Base-by-base conservation (phyloP, 2,329 filamentous ascomycete genomes). In the Sphaerulina populicola region DNA sequence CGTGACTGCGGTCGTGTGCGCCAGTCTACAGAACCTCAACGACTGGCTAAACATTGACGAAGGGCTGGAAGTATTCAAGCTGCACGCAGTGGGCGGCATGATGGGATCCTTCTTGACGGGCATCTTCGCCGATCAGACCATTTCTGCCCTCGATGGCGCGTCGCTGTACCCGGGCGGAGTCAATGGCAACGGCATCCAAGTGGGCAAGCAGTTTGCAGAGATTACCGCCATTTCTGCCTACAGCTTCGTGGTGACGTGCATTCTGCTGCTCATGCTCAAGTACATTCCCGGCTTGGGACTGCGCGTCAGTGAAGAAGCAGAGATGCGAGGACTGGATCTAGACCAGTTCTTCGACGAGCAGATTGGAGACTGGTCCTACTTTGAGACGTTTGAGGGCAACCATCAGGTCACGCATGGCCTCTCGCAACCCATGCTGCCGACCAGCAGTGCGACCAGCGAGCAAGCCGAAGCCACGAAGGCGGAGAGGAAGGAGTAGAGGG, bases 11-110 rank as follows among this genome's bases (percentile, higher is more conserved):
- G 69, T 74, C 6, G 68, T 76, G 21, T 79, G 77, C 63, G 70
- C 74, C 7, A 61, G 68, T 1, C 68, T 74, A 36, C 71, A 77
- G 52, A 66, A 78, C 53, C 58, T 80, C 53, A 77, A 80, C 60
- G 69, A 74, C 23, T 77, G 75, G 73, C 61, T 80, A 29, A 66
- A 66, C 52, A 76, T 80, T 52, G 78, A 80, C 57, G 78, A 80
- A 55, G 75, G 77, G 9, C 74, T 81, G 61, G 76, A 80, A 54
- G 76, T 81, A 38, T 81, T 81, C 70, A 79, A 78, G 61, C 72
- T 79, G 10, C 77, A 80, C 61, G 77, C 75, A 12, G 70, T 79
- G 21, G 78, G 78, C 37, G 78, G 78, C 18, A 78, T 79, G 68
- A 68, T 75, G 36, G 78, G 78, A 7, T 75, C 75, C 27, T 78